Evolutionary conservation across 176 grass and related monocot genomes (phyloP).

Genomic region (Lolium perenne): DNA sequence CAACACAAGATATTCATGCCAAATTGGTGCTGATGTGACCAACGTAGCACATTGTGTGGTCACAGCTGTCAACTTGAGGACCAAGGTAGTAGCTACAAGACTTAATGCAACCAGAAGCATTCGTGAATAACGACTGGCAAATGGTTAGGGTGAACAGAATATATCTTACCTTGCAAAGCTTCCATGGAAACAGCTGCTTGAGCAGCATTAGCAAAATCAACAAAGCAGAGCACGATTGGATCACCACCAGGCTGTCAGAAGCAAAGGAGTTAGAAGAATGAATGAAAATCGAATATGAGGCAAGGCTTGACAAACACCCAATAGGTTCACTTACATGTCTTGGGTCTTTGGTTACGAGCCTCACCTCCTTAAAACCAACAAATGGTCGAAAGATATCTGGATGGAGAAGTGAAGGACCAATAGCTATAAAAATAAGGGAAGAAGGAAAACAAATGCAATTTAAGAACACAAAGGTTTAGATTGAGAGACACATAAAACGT

Average conservation of each 20-base stretch:
- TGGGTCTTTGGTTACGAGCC: slow-evolving; percentile 87
- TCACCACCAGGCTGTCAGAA: slow-evolving; percentile 72
- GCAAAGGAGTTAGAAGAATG: slow-evolving; percentile 23
- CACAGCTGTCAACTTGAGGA: slow-evolving; percentile 23
- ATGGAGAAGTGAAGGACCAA: slow-evolving; percentile 51
- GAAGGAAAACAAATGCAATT: neutral
- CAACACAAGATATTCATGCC: neutral
- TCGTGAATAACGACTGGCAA: slow-evolving; percentile 20
- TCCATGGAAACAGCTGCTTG: slow-evolving; percentile 80
- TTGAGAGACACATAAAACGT: neutral
- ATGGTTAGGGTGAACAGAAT: slow-evolving; percentile 8
- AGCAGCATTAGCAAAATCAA: slow-evolving; percentile 73
- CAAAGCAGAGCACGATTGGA: slow-evolving; percentile 75
- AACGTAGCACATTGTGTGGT: neutral
- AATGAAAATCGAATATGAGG: slow-evolving; percentile 17
- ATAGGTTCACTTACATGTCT: slow-evolving; percentile 69
- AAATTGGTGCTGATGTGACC: slow-evolving; percentile 12
- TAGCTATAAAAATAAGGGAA: slow-evolving; percentile 15
- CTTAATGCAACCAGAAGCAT: slow-evolving; percentile 5
- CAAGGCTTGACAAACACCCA: neutral
- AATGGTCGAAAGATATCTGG: slow-evolving; percentile 85
- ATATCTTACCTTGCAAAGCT: slow-evolving; percentile 80
- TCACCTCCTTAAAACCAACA: slow-evolving; percentile 83
- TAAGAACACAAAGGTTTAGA: slow-evolving; percentile 10
- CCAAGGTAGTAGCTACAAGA: neutral